Conservation (phyloP, 148 eudicot genomes). For the Selenicereus undatus region DNA sequence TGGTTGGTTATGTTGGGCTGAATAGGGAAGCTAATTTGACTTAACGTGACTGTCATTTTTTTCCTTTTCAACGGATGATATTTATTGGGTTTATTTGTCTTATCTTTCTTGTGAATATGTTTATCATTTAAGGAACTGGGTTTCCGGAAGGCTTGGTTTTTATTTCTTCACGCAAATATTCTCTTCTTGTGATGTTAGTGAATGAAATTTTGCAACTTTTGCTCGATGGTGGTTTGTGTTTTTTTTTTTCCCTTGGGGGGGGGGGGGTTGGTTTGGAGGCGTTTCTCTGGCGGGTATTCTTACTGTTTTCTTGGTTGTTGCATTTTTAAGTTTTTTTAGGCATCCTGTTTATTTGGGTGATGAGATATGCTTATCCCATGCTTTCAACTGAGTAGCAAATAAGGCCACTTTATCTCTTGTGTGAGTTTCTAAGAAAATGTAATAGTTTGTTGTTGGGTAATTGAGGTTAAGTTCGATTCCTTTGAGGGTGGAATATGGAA, state of each 20-base stretch:
- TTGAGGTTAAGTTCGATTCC: not conserved
- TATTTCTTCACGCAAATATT: conserved; percentile 25
- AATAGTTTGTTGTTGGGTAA: not conserved
- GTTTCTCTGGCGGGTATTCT: not conserved
- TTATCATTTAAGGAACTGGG: not conserved
- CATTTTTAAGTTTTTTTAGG: not conserved
- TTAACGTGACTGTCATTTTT: conserved; percentile 27
- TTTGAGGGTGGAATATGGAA: not conserved
- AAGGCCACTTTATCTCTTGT: not conserved
- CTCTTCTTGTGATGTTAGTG: conserved; percentile 1
- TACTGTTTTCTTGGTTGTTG: not conserved
- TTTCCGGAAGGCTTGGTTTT: not conserved
- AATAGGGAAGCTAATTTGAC: not conserved
- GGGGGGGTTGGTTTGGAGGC: too few species aligned
- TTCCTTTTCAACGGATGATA: not conserved
- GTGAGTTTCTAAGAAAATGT: not conserved
- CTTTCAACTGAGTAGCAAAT: not conserved
- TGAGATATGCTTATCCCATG: not conserved
- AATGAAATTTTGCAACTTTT: conserved; percentile 6
- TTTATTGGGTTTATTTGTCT: conserved; percentile 12
- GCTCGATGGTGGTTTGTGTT: too few species aligned
- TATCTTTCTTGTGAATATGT: not conserved
- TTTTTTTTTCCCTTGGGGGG: too few species aligned
- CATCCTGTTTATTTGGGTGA: not conserved
- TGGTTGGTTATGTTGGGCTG: conserved; percentile 9